These are phyloP conservation scores for Hysterium pulicare DNA, from an alignment of 2,329 filamentous ascomycete genomes.

Conservation along the genomic window DNA sequence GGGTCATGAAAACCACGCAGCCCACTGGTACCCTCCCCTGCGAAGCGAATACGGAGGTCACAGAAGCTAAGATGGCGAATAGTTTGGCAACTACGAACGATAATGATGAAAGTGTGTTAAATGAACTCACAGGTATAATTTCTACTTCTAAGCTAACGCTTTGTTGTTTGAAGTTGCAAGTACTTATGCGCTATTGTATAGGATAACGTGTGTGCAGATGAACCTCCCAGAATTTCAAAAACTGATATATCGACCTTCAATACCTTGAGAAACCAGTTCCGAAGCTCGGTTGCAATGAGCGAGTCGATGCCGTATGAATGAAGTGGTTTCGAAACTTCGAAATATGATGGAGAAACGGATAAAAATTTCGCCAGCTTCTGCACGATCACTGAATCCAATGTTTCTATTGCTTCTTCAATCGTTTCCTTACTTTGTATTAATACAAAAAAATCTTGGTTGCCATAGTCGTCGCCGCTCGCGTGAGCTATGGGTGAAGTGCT, in stretches of 20 bases:
- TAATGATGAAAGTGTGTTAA: too few species aligned
- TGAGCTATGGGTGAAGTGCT: neutral
- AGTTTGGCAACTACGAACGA: too few species aligned
- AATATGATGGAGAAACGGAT: neutral
- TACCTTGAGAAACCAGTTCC: constrained; percentile 10
- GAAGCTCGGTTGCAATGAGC: constrained; percentile 11
- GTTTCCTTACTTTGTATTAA: neutral
- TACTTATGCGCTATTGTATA: neutral
- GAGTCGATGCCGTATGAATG: constrained; percentile 9
- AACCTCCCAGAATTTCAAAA: constrained; percentile 6
- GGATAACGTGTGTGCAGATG: neutral
- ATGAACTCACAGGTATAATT: too few species aligned
- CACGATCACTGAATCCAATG: neutral
- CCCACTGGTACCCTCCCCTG: too few species aligned
- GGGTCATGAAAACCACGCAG: too few species aligned
- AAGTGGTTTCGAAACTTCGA: neutral
- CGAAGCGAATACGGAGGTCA: too few species aligned
- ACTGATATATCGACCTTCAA: constrained; percentile 7
- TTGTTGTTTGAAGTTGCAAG: too few species aligned
- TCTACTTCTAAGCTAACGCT: too few species aligned
- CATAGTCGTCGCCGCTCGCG: neutral
- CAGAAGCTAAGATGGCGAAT: too few species aligned
- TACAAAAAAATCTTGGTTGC: neutral
- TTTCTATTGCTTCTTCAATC: neutral
- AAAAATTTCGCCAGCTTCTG: neutral